phyloP scores from a whole-genome alignment of 306 rosid species.

The Alnus glutinosa region DNA sequence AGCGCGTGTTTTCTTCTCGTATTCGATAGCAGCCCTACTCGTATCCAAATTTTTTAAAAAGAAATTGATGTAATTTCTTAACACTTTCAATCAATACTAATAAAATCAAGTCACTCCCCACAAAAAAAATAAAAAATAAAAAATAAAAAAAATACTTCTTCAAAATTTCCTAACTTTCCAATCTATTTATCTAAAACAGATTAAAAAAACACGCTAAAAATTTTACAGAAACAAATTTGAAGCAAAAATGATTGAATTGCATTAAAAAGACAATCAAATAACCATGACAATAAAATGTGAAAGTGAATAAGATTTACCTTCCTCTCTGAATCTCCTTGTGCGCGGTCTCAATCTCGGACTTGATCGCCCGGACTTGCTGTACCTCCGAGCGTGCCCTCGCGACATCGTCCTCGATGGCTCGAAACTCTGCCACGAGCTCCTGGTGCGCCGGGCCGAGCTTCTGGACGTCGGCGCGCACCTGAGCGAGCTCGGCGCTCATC shows the following conservation, averaged over 20 bases:
- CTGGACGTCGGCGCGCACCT: slow-evolving; percentile 50
- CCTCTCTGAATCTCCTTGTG: slow-evolving; percentile 72
- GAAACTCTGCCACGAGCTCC: slow-evolving; percentile 56
- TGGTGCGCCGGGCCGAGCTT: slow-evolving; percentile 40
- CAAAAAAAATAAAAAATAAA: background rate
- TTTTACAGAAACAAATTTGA: too few relatives aligned
- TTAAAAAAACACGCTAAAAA: too few relatives aligned
- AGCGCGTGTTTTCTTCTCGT: slow-evolving; percentile 64
- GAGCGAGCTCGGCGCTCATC: slow-evolving; percentile 58
- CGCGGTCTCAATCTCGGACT: slow-evolving; percentile 55
- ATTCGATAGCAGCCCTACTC: slow-evolving; percentile 78
- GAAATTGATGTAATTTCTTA: background rate
- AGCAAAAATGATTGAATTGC: too few relatives aligned
- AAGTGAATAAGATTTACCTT: slow-evolving; percentile 46
- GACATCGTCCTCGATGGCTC: slow-evolving; percentile 44
- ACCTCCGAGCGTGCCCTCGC: slow-evolving; percentile 43
- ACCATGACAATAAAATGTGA: background rate
- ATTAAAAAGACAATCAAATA: background rate
- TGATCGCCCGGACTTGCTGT: slow-evolving; percentile 41
- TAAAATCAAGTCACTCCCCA: background rate
- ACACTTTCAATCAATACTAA: background rate
- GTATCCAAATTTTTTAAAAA: background rate
- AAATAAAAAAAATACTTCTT: too few relatives aligned
- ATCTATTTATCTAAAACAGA: too few relatives aligned
- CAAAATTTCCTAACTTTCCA: background rate